A percentile compares a stretch with the other conserved stretches of the same genome.
Conservation (phyloP, 805 yeast species). For the Hanseniaspora vineae region DNA sequence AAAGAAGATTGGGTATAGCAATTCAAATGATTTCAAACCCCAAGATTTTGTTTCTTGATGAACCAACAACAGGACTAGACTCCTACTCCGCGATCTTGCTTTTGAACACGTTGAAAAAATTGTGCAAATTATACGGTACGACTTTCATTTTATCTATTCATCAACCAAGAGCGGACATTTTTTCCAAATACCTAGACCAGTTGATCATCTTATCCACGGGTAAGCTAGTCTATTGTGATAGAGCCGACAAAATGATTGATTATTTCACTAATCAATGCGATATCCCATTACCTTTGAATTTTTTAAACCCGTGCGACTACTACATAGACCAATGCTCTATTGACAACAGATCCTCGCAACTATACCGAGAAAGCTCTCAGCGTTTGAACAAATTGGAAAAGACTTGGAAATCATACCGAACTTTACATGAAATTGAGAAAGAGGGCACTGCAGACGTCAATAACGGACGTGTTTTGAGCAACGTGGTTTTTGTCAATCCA, state of each 20-base stretch:
- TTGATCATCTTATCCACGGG: constrained; percentile 60
- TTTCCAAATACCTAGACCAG: constrained; percentile 46
- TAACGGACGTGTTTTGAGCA: not conserved
- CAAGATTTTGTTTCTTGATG: constrained; percentile 64
- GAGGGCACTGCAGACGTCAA: not conserved
- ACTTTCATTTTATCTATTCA: constrained; percentile 69
- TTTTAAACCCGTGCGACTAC: constrained; percentile 51
- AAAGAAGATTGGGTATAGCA: constrained; percentile 63
- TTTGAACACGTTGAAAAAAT: constrained; percentile 44
- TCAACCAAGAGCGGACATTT: constrained; percentile 73
- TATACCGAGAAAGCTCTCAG: not conserved
- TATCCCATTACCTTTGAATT: constrained; percentile 25
- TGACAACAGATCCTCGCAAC: constrained; percentile 31
- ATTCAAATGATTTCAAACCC: constrained; percentile 69
- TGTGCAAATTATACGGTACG: constrained; percentile 46
- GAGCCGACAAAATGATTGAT: constrained; percentile 28
- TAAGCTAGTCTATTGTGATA: constrained; percentile 36
- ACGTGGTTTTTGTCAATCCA: constrained; percentile 11
- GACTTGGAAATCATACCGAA: not conserved
- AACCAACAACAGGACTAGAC: constrained; percentile 82
- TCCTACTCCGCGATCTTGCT: constrained; percentile 60
- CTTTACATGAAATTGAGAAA: not conserved
- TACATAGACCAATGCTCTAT: constrained; percentile 45
- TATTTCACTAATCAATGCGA: constrained; percentile 39
- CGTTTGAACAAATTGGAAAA: not conserved